A percentile compares a stretch with the other conserved stretches of the same genome.
These are phyloP conservation scores for Arachis hypogaea DNA, from an alignment of 306 rosid species.

Conservation along the genomic window DNA sequence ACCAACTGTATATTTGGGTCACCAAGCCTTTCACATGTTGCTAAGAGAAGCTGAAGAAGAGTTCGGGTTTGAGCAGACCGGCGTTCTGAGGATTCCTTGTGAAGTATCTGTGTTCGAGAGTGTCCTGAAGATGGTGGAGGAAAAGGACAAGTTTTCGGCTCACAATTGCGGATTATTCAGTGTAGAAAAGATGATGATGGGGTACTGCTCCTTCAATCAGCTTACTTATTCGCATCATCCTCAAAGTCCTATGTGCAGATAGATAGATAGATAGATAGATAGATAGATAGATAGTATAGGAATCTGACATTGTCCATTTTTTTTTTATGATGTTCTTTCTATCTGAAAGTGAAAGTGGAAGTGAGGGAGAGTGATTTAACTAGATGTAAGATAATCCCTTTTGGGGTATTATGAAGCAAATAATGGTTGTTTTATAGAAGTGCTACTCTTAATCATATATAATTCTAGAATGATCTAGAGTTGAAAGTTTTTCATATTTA, in stretches of 20 bases:
- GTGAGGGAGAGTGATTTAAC: slow-evolving; percentile 33
- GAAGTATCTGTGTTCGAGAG: slow-evolving; percentile 73
- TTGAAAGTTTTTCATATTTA: not conserved
- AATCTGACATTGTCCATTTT: slow-evolving; percentile 27
- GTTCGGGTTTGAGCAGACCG: slow-evolving; percentile 85
- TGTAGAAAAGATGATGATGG: slow-evolving; percentile 48
- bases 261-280: not conserved
- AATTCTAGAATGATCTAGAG: slow-evolving; percentile 1
- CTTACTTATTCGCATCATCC: slow-evolving; percentile 63
- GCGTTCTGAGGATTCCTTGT: slow-evolving; percentile 85
- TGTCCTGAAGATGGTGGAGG: slow-evolving; percentile 68
- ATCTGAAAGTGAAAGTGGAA: slow-evolving; percentile 42
- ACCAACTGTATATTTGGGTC: slow-evolving; percentile 73
- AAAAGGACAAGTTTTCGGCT: slow-evolving; percentile 50
- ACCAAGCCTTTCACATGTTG: slow-evolving; percentile 65
- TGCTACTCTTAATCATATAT: no score
- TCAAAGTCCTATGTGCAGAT: slow-evolving; percentile 89
- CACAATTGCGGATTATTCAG: slow-evolving; percentile 48
- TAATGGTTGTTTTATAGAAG: slow-evolving; percentile 17
- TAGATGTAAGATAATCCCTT: slow-evolving; percentile 31
- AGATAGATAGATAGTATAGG: slow-evolving; percentile 45
- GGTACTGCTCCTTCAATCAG: slow-evolving; percentile 53
- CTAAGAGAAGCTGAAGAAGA: slow-evolving; percentile 94
- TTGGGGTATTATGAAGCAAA: slow-evolving; percentile 32
- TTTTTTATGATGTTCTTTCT: slow-evolving; percentile 15